Evolutionary conservation across 225 moss, liverwort and hornwort genomes (phyloP).

Genomic region (Marchantia paleacea): DNA sequence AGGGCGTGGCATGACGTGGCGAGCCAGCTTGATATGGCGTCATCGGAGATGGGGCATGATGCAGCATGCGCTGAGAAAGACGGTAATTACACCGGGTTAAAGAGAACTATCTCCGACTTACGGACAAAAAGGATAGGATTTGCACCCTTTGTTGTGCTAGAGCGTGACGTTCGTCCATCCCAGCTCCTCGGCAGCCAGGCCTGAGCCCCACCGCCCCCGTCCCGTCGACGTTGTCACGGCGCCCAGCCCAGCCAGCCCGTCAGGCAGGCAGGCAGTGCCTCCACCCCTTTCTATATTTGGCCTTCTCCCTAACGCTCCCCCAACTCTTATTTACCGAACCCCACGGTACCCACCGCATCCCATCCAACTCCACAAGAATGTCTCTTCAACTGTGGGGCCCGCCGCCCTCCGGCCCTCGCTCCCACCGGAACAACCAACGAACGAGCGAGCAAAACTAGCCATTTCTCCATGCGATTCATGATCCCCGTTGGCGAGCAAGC

Average conservation of each 20-base stretch:
- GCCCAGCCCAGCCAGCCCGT: neutral
- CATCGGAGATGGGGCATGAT: constrained; percentile 18
- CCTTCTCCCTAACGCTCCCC: neutral
- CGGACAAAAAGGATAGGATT: constrained; percentile 1
- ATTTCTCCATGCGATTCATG: neutral
- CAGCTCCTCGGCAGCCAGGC: too few species aligned
- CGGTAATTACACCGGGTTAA: neutral
- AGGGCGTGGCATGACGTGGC: constrained; percentile 25
- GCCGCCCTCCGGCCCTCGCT: neutral
- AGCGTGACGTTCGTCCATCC: neutral
- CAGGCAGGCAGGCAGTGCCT: neutral
- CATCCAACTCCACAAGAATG: neutral
- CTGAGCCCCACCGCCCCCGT: neutral
- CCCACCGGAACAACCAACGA: neutral
- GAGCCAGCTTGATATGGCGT: constrained; percentile 15
- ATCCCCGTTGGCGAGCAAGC: too few species aligned
- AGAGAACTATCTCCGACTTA: constrained; percentile 6
- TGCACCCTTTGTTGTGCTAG: neutral
- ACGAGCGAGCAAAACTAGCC: neutral
- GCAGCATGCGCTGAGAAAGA: neutral
- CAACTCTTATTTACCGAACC: neutral
- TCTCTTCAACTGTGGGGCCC: neutral
- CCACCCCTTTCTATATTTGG: neutral
- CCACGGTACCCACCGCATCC: neutral
- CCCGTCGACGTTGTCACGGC: neutral